Evolutionary conservation across 1,284 basidiomycete genomes (phyloP), one percentile per base, ranked within the genome.

Genomic region (Pseudomicrostroma phylloplanum): DNA sequence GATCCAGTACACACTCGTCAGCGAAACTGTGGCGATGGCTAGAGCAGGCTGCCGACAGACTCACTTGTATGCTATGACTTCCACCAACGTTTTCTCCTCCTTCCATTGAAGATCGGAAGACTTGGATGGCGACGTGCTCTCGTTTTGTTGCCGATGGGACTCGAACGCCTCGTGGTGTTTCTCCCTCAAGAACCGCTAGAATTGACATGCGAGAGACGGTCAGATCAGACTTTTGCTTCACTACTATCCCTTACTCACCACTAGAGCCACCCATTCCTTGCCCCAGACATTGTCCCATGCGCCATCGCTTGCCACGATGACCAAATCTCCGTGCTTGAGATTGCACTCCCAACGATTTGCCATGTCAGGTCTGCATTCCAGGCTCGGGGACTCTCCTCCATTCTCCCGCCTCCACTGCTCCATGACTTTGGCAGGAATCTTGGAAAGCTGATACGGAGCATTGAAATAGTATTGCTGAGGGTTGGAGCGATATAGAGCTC

Each of bases 251-350:
- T 48, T 17, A 55, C 41, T 46, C 57, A 41, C 56, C 39, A 12
- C 54, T 46, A 36, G 21, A 36, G 7, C 46, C n/a, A 25, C 51
- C 15, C 39, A 53, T 23, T 54, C 51, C 21, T 70, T 70, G 19
- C 54, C 54, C 55, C 83, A 90, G 25, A 92, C 88, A 72, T 93
- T 93, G 77, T 93, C 91, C 41, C 88, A 86, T 55, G 92, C 81
- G 1, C 91, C 91, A 72, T 93, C 91, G 21, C 91, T 92, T 86
- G 90, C 74, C 25, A 78, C 64, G 26, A 81, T 58, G 60, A 81
- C 67, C 58, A 76, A 67, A 39, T 78, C 71, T 55, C 72, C 74
- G 23, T 70, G 68, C 49, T 66, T 61, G 36, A 78, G 54, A 21
- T 66, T 66, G 57, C 66, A 65, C n/a, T 72, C 67, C 58, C 63